Base-by-base conservation (phyloP, 1,139 yeast genomes). In the Pichia sp. region DNA sequence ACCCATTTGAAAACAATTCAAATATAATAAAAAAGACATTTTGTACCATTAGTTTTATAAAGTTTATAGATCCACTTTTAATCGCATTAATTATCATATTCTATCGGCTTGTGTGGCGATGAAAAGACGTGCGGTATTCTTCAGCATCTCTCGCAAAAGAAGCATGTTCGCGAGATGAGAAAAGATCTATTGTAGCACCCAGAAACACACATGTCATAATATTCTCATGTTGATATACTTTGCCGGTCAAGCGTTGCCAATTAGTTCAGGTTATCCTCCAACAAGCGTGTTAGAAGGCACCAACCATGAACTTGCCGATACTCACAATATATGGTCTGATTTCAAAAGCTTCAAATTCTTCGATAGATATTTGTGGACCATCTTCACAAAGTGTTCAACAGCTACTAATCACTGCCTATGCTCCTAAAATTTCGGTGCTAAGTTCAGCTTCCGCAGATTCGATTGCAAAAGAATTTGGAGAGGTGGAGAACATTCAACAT, bases 371-470 rank as follows among this genome's bases (percentile, higher is more conserved):
- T 19, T 53, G 60, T 47, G 68, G 70, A 4, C 58, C 62, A 1
- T 57, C 68, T 2, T 55, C 69, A 2, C 50, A 60, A 18, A 46
- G 59, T 10, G 50, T 60, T 7, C 65, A 62, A 41, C 67, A 64
- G 45, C 23, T 65, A 37, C 55, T 68, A 4, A 45, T 30, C n/a
- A 46, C 37, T 19, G 51, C 53, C 9, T 63, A 57, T 45, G 48
- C 53, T 23, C 62, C 62, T n/a, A 52, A 44, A 31, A 47, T 59
- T 7, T 50, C 59, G 3, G 58, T 58, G 4, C 8, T 50, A 8
- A 46, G 53, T 23, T 43, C 58, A 10, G 23, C 25, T n/a, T n/a
- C 30, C 8, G 58, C 56, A 1, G 56, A 55, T 49, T 30, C 30
- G n/a, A 40, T 54, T 34, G 57, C 56, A 9, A 25, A 21, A 12